Evolutionary conservation across 2,329 filamentous ascomycete genomes (phyloP).

Genomic region (Microascus cirrosus): DNA sequence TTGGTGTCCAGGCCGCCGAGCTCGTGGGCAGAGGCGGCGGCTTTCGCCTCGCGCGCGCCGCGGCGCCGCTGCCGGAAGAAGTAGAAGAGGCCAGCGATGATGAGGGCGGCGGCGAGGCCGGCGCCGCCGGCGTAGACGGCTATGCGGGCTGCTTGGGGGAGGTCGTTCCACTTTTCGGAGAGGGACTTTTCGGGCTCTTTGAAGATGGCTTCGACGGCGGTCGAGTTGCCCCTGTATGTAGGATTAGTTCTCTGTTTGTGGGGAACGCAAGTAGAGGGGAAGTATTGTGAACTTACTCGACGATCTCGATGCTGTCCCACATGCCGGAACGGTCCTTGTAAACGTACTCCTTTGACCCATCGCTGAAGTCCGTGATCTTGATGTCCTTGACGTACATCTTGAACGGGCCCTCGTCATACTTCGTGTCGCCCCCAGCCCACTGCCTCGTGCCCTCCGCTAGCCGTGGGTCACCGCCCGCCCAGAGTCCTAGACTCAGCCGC

Average conservation of each 20-base stretch:
- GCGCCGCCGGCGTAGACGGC: slow-evolving; percentile 38
- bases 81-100: slow-evolving; percentile 34
- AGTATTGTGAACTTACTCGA: slow-evolving; percentile 38
- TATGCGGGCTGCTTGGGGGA: slow-evolving; percentile 37
- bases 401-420: slow-evolving; percentile 57
- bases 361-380: slow-evolving; percentile 44
- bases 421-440: slow-evolving; percentile 60
- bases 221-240: slow-evolving; percentile 42
- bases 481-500: slow-evolving; percentile 57
- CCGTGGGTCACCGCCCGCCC: slow-evolving; percentile 48
- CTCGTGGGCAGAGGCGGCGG: slow-evolving; percentile 29
- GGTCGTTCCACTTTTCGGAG: slow-evolving; percentile 40
- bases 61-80: slow-evolving; percentile 43
- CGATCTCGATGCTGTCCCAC: slow-evolving; percentile 52
- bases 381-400: slow-evolving; percentile 61
- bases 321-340: slow-evolving; percentile 51
- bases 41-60: slow-evolving; percentile 38
- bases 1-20: slow-evolving; percentile 40
- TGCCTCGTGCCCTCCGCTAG: slow-evolving; percentile 46
- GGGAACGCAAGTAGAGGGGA: too few species aligned
- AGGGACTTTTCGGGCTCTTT: slow-evolving; percentile 27
- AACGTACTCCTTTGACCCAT: slow-evolving; percentile 48
- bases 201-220: slow-evolving; percentile 32
- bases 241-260: background rate
- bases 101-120: slow-evolving; percentile 23